These are phyloP conservation scores for Boletellus ananiceps DNA, from an alignment of 768 basidiomycete genomes.

Conservation along the genomic window DNA sequence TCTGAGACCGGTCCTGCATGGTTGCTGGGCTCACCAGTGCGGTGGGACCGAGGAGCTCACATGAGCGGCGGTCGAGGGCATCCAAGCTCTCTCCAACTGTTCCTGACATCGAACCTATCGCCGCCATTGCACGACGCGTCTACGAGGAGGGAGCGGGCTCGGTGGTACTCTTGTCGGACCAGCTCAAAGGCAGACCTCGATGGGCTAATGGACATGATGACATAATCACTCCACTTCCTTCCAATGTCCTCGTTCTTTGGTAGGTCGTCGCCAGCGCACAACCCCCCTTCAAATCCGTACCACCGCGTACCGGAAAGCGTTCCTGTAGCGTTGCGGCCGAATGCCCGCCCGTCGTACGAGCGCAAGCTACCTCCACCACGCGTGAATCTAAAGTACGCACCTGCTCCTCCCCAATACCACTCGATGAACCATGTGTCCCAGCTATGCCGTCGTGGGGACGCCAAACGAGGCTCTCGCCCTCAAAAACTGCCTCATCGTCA, in stretches of 20 bases:
- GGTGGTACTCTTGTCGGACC: no score
- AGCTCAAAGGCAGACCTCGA: no score
- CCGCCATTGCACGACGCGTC: neutral
- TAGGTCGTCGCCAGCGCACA: constrained; percentile 28
- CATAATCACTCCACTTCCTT: constrained; percentile 10
- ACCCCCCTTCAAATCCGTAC: constrained; percentile 39
- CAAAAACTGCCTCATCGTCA: constrained; percentile 76
- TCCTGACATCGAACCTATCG: constrained; percentile 14
- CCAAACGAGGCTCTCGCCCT: constrained; percentile 70
- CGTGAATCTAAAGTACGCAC: constrained; percentile 24
- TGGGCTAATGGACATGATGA: constrained; percentile 17
- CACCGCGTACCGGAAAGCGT: constrained; percentile 40
- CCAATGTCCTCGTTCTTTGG: constrained; percentile 42
- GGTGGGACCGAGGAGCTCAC: constrained; percentile 44
- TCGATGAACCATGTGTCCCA: constrained; percentile 17
- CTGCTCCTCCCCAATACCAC: neutral
- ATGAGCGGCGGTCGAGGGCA: constrained; percentile 41
- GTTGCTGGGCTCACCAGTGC: constrained; percentile 35
- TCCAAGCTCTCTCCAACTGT: constrained; percentile 7
- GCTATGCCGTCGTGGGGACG: constrained; percentile 54
- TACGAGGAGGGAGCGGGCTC: no score
- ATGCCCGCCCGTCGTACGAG: constrained; percentile 34
- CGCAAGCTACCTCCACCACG: constrained; percentile 38
- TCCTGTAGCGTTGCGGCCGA: constrained; percentile 33
- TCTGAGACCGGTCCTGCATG: neutral